Evolutionary conservation across 1,284 basidiomycete species (phyloP), one percentile per base, ranked within the genome.

Genomic region (Cryptococcus floricola): DNA sequence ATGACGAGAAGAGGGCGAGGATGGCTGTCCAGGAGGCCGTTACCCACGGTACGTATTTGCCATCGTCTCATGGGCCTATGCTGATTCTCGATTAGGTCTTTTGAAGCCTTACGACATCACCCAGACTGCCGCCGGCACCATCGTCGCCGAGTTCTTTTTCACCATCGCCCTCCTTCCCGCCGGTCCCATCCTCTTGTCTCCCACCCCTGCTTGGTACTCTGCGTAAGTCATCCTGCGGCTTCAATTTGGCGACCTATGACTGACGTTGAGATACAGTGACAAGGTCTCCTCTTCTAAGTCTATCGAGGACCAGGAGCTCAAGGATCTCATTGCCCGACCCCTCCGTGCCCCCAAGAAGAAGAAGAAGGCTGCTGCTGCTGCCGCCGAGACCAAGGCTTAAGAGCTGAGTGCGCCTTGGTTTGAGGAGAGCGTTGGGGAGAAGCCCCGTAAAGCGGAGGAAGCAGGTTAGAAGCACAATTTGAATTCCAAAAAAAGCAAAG

Each of bases 1-100:
- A 97, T 59, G 94, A 98, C 72, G 93, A 97, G 82, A 92, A 94
- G 79, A 85, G 90, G 55, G 88, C 92, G 23, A 86, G 93, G 53
- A 87, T 98, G 83, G 95, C 95, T 68, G 84, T 98, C 38, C 88
- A 91, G 77, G 95, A 98, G 80, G 94, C 94, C 58, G 90, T 92
- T 46, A 87, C 94, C 75, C 95, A 98, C 78, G 85, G 84, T 71
- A 45, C 52, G 63, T 55, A 9, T 28, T 7, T 38, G 13, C 19
- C 8, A n/a, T 19, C 25, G 37, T 19, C 18, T n/a, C 28, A 38
- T 52, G 44, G 39, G 42, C 39, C 18, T n/a, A 19, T 48, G 8
- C 51, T 55, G n/a, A 37, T 25, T 8, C 34, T 25, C 16, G 37
- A 39, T 3, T 48, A 73, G 71, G 70, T 53, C 69, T 77, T 28